Percentiles rank a stretch among this genome's conserved stretches.
Conservation (phyloP, 495 filamentous ascomycete species). For the Neurospora sp. region DNA sequence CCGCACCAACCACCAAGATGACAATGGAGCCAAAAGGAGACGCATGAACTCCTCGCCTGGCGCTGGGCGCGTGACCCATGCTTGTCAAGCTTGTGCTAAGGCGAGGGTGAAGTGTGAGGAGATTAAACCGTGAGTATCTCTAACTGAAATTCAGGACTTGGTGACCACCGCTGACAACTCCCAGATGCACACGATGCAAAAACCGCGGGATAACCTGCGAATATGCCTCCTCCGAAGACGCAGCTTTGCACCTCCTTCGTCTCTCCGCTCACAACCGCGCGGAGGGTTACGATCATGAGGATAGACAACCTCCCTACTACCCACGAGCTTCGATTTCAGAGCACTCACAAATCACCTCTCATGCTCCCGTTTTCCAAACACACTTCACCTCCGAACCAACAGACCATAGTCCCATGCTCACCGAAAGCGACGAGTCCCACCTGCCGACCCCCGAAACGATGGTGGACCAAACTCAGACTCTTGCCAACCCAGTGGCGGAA, state of each 20-base stretch:
- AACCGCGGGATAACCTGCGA: conserved; percentile 37
- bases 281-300: conserved; percentile 3
- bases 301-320: background rate
- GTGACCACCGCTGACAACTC: background rate
- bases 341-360: background rate
- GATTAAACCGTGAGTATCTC: conserved; percentile 19
- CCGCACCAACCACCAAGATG: conserved; percentile 40
- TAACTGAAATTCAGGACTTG: background rate
- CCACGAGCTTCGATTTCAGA: background rate
- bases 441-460: conserved; percentile 21
- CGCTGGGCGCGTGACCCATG: conserved; percentile 44
- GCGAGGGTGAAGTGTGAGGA: conserved; percentile 49
- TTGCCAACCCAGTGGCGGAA: background rate
- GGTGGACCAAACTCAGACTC: conserved; percentile 9
- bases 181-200: conserved; percentile 37
- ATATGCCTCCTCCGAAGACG: conserved; percentile 31
- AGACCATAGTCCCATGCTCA: conserved; percentile 1
- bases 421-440: conserved; percentile 16
- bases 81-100: conserved; percentile 42
- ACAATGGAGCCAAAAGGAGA: conserved; percentile 33
- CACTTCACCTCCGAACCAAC: background rate
- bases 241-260: conserved; percentile 25
- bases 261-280: conserved; percentile 16
- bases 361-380: background rate
- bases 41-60: conserved; percentile 34